phyloP scores from a whole-genome alignment of 768 basidiomycete genomes.

The Mrakia hoshinonis region DNA sequence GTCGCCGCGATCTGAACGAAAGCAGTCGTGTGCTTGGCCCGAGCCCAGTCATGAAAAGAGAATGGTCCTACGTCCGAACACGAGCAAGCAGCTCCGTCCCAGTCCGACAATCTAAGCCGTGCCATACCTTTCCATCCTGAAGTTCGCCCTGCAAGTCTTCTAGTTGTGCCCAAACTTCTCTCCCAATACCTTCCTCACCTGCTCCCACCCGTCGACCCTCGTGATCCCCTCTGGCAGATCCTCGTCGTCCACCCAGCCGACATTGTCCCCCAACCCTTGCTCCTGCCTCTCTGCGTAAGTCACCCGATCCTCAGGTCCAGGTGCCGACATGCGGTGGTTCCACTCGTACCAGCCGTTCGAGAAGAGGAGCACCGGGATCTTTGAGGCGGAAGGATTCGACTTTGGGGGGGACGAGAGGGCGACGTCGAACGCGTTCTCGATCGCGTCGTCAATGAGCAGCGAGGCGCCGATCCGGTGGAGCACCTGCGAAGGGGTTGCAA shows the following conservation, averaged over 20 bases:
- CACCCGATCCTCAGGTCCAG: conserved; percentile 10
- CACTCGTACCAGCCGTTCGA: conserved; percentile 21
- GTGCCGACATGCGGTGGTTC: conserved; percentile 11
- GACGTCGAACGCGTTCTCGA: conserved; percentile 29
- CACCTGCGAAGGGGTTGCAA: neutral
- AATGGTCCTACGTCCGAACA: too few species aligned
- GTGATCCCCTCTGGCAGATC: conserved; percentile 18
- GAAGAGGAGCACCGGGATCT: conserved; percentile 26
- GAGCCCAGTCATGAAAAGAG: too few species aligned
- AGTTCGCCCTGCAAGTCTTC: too few species aligned
- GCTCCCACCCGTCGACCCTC: conserved; percentile 15
- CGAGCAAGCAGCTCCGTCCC: too few species aligned
- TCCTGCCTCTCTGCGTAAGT: conserved; percentile 7
- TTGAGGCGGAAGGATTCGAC: neutral
- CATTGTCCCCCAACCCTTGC: conserved; percentile 9
- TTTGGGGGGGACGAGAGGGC: neutral
- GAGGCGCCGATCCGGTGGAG: conserved; percentile 19
- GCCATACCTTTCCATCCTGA: too few species aligned
- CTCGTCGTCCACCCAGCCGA: conserved; percentile 15
- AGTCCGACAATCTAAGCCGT: too few species aligned
- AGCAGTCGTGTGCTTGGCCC: too few species aligned
- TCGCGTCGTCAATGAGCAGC: conserved; percentile 26
- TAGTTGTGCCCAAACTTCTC: neutral
- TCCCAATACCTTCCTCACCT: neutral
- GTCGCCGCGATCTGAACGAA: too few species aligned